phyloP scores from a whole-genome alignment of 257 asterid species.

The Galeopsis tetrahit region DNA sequence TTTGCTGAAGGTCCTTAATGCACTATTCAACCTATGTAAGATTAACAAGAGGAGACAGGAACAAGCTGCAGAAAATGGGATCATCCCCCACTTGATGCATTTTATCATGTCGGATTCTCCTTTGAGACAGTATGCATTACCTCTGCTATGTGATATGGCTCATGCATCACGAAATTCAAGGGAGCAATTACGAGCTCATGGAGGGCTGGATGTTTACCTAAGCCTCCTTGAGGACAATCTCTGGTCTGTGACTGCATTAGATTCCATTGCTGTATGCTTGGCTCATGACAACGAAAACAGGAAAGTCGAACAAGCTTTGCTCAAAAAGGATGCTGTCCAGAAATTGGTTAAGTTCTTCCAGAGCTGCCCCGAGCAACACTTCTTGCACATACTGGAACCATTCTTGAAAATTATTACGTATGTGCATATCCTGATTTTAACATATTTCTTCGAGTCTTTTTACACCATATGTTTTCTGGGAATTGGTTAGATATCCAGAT shows the following conservation, averaged over 20 bases:
- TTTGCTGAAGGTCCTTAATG: constrained; percentile 80
- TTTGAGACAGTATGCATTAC: constrained; percentile 84
- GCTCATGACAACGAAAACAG: constrained; percentile 92
- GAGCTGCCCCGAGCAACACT: constrained; percentile 91
- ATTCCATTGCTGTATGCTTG: constrained; percentile 97
- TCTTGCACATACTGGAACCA: constrained; percentile 95
- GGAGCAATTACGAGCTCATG: constrained; percentile 98
- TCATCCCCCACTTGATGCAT: constrained; percentile 93
- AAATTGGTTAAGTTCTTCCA: constrained; percentile 91
- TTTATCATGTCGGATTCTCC: constrained; percentile 94
- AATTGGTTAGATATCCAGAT: constrained; percentile 1
- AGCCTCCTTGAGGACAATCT: constrained; percentile 91
- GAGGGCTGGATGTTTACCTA: constrained; percentile 93
- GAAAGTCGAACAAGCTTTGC: constrained; percentile 94
- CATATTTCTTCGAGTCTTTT: background rate
- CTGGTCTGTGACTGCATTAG: constrained; percentile 98
- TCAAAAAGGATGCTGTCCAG: constrained; percentile 87
- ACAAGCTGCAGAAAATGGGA: constrained; percentile 98
- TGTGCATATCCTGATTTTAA: constrained; percentile 34
- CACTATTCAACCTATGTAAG: constrained; percentile 97
- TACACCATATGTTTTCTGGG: background rate
- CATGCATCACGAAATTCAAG: constrained; percentile 98
- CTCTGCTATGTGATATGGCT: constrained; percentile 98
- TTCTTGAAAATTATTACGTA: constrained; percentile 98
- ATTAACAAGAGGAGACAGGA: constrained; percentile 98